Base-by-base conservation (phyloP, 2,329 filamentous ascomycete genomes). In the Colletotrichum lupini region DNA sequence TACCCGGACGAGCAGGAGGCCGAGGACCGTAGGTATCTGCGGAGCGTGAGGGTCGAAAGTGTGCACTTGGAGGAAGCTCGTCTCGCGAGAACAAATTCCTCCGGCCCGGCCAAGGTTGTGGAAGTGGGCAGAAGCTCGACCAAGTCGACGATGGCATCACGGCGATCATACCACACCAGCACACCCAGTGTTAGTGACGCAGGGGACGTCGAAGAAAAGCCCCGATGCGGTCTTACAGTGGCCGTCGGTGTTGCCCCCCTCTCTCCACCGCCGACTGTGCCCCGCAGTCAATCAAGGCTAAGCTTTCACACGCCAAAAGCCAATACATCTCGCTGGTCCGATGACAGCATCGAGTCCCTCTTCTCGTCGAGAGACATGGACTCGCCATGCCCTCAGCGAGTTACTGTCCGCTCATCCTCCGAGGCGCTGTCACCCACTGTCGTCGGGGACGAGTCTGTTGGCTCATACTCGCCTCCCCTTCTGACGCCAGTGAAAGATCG, bases 301-400 rank as follows among this genome's bases (percentile, higher is more conserved):
- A 58, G 26, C 3, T n/a, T 32, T 14, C 53, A 55, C 19, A 72
- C 72, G 19, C 68, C 68, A 8, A 58, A 32, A 28, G 72, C 16
- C 7, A 61, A 72, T 28, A 72, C 62, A n/a, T 74, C 72, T 12
- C 72, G 72, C 37, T 74, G 72, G 72, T 74, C 72, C 19, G 72
- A 72, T 53, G 68, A 72, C 58, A 74, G 72, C 60, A 16, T 65
- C 32, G 71, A 73, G 19, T 71, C 67, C 1, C 60, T 72, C 8
- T 74, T 74, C 32, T 72, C 68, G 9, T 72, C 68, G n/a, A 68
- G 57, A 16, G 68, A 73, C 35, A 55, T 49, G n/a, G 60, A 70
- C 22, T 73, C 71, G 16, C 71, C 71, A 9, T 73, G 71, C 16
- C 60, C 37, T 5, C 67, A 49, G 53, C 67, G 61, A 12, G 35